Base-by-base conservation (phyloP, 371 early-diverging fungal genomes). In the Apophysomyces ossiformis region DNA sequence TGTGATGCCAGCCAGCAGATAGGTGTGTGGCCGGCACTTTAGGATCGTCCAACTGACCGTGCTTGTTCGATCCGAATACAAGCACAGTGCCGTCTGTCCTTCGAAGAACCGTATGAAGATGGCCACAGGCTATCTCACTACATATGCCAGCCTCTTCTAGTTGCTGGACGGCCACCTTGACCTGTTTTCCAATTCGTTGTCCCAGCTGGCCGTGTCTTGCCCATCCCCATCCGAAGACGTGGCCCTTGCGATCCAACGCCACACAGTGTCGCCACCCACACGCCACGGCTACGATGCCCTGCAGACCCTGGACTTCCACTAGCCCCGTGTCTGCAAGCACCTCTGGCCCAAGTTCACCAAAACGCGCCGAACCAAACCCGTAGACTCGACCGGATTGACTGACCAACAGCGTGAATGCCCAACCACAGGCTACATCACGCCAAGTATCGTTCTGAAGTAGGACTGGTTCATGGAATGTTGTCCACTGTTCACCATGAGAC, bases 1-100 rank as follows among this genome's bases (percentile, higher is more conserved):
- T 84, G 71, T 91, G 90, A 65, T 86, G 88, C 95, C 95, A 95
- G 0, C 95, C 94, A 26, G 87, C 85, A 5, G 87, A 75, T 37
- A 90, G 72, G 50, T 73, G 7, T 9, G 39, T 44, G 1, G 56
- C 35, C 1, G 5, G 7, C 32, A 21, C 26, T 37, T 11, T 6
- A 45, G 59, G 64, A n/a, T 50, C 18, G 32, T 88, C 86, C 7
- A 88, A 63, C 70, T 90, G 90, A 0, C 85, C 86, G 67, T 88
- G 85, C 57, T 85, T 83, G 69, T 92, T 88, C 18, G 82, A 71
- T 7, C 94, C 94, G 41, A 85, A 82, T 2, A 76, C 79, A 61
- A 77, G 83, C 15, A 92, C 72, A 0, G 73, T 64, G 0, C 84
- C 85, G 64, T 76, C 73, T 7, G 69, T 39, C 13, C 9, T 26